Conservation (phyloP, 345 rosid genomes). For the Heritiera fomes region DNA sequence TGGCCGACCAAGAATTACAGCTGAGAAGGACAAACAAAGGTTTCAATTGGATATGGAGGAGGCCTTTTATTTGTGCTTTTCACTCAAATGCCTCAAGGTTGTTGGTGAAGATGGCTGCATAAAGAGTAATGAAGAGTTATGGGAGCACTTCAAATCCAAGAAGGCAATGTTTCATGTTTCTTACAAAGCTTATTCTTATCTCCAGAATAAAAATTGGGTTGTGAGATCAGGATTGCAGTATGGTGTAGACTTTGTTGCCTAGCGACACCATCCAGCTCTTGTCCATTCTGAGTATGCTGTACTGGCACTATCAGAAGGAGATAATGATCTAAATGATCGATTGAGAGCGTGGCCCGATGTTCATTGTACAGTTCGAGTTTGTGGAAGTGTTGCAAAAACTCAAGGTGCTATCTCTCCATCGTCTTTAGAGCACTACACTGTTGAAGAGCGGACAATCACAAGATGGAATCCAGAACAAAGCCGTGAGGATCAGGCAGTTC, state of each 20-base stretch:
- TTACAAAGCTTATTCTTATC: constrained; percentile 76
- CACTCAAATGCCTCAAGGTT: constrained; percentile 64
- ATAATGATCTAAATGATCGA: constrained; percentile 37
- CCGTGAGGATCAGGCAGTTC: constrained; percentile 48
- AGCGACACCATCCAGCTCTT: constrained; percentile 76
- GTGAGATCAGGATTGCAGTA: constrained; percentile 68
- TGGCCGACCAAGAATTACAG: constrained; percentile 54
- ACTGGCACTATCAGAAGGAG: constrained; percentile 48
- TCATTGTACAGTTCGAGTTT: constrained; percentile 58
- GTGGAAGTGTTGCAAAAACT: constrained; percentile 80
- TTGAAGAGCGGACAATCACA: constrained; percentile 54
- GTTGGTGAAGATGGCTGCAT: constrained; percentile 31
- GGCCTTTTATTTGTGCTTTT: constrained; percentile 62
- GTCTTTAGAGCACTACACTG: constrained; percentile 46
- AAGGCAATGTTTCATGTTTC: constrained; percentile 50
- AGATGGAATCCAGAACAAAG: constrained; percentile 73
- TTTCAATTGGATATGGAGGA: constrained; percentile 75
- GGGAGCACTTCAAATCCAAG: constrained; percentile 55
- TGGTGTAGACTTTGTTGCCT: constrained; percentile 79
- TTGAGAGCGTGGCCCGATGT: constrained; percentile 73
- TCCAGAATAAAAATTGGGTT: constrained; percentile 73
- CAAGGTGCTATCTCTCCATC: constrained; percentile 34
- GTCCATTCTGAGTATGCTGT: constrained; percentile 88
- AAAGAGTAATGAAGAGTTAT: constrained; percentile 41
- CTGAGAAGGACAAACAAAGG: constrained; percentile 70